Evolutionary conservation across 2,329 filamentous ascomycete genomes (phyloP).

Genomic region (Exophiala alcalophila): DNA sequence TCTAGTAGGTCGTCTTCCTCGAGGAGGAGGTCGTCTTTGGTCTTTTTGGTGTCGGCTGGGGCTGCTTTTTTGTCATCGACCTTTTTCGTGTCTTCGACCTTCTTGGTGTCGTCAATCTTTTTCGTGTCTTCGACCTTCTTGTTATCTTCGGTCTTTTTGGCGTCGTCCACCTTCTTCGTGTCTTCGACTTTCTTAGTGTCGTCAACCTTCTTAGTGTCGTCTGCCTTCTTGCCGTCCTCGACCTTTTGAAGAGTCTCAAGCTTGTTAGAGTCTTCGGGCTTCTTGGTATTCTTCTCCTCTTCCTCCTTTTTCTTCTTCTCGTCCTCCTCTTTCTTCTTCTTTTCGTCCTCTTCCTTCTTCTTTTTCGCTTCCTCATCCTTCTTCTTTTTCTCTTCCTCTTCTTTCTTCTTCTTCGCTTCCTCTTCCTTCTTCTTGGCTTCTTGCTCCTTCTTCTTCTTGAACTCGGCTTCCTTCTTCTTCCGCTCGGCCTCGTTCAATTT

Average conservation of each 20-base stretch:
- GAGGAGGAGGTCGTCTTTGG: background rate
- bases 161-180: conserved; percentile 1
- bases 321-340: conserved; percentile 2
- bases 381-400: background rate
- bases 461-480: background rate
- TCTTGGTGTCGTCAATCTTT: background rate
- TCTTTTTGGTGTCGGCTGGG: conserved; percentile 1
- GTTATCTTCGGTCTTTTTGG: conserved; percentile 3
- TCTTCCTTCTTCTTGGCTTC: conserved; percentile 6
- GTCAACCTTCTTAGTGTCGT: conserved; percentile 3
- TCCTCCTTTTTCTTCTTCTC: conserved; percentile 4
- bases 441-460: conserved; percentile 7
- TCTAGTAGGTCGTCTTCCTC: background rate
- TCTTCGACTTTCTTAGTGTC: conserved; percentile 7
- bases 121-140: background rate
- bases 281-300: conserved; percentile 3
- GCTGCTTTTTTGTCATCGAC: background rate
- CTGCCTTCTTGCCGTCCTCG: background rate
- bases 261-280: background rate
- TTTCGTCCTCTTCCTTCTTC: background rate
- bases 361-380: conserved; percentile 1
- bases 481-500: conserved; percentile 3
- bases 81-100: conserved; percentile 9
- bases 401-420: background rate
- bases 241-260: too few relatives aligned